Evolutionary conservation across 177 flowering plant genomes (phyloP), one percentile per base, ranked within the genome.

Genomic region (Vitis hybrid): DNA sequence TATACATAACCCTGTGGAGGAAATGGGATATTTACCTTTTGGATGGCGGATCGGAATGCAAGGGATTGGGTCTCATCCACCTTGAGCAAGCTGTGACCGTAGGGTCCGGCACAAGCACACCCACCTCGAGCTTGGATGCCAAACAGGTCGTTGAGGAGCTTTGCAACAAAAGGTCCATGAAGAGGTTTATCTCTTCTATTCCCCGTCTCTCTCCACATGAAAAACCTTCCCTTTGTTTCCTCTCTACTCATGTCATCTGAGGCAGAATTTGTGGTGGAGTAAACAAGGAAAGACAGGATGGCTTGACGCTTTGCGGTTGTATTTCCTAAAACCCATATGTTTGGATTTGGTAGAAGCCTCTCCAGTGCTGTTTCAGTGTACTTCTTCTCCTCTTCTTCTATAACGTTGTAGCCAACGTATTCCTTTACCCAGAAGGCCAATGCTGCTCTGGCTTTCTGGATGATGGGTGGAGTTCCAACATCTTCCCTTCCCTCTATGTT

Each of bases 91-190:
- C 12, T 21, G 61, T 90, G 93, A 21, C 89, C 94, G 61, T 90
- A 90, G 1, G 97, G 94, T 30, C 88, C 94, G 8, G 97, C 94
- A 79, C 97, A 90, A 51, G 94, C 90, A n/a, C n/a, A n/a, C n/a
- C n/a, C n/a, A n/a, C n/a, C n/a, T n/a, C n/a, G n/a, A n/a, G n/a
- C 32, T 62, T 91, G 97, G 61, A 93, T 85, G 18, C 98, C 98
- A 63, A 93, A 93, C 32, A 93, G 82, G 74, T 91, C 93, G 74
- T 86, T 91, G 12, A 91, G 82, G 9, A 91, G 90, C 63, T 81
- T 82, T 3, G 93, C 87, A 3, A 91, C 86, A 51, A 91, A 88
- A 49, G 85, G 76, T 1, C 93, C 91, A 68, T 88, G 86, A 30
- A 93, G 91, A 17, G 91, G 89, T 76, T 86, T 93, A 17, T 71